phyloP scores from a whole-genome alignment of 495 filamentous ascomycete species.

The Aspergillus campestris region DNA sequence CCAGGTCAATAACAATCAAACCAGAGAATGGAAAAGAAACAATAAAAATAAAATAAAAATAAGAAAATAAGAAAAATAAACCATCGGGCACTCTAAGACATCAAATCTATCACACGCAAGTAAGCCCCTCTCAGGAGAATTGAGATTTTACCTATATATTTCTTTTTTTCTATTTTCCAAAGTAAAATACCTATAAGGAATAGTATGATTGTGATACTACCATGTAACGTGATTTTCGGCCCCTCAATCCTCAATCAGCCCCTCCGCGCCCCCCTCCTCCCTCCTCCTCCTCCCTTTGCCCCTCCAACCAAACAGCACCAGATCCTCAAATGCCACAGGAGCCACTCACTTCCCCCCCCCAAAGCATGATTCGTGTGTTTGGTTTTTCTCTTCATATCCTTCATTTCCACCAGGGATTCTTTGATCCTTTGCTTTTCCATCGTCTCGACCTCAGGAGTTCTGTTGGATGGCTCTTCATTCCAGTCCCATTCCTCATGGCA shows the following conservation, averaged over 20 bases:
- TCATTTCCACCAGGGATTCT: slow-evolving; percentile 18
- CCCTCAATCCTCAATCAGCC: slow-evolving; percentile 11
- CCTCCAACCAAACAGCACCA: slow-evolving; percentile 16
- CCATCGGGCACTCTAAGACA: too few relatives aligned
- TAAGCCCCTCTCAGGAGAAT: neutral
- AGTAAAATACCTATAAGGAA: neutral
- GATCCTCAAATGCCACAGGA: slow-evolving; percentile 15
- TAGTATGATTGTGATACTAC: neutral
- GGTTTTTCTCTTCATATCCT: slow-evolving; percentile 1
- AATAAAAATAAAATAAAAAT: too few relatives aligned
- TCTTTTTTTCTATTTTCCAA: too few relatives aligned
- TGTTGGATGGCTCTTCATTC: neutral
- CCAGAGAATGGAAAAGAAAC: too few relatives aligned
- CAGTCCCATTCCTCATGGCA: neutral
- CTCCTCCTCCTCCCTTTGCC: slow-evolving; percentile 8
- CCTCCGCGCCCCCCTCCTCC: neutral
- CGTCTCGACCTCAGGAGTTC: too few relatives aligned
- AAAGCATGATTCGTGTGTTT: slow-evolving; percentile 14
- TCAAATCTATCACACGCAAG: neutral
- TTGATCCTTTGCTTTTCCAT: too few relatives aligned
- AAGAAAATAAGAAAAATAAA: too few relatives aligned
- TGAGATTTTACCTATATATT: neutral
- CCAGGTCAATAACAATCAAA: too few relatives aligned
- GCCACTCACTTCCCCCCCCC: neutral
- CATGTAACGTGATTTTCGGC: slow-evolving; percentile 1